Evolutionary conservation across 192 early-diverging fungal genomes (phyloP), one percentile per base, ranked within the genome.

Genomic region (Ramicandelaber brevisporus): DNA sequence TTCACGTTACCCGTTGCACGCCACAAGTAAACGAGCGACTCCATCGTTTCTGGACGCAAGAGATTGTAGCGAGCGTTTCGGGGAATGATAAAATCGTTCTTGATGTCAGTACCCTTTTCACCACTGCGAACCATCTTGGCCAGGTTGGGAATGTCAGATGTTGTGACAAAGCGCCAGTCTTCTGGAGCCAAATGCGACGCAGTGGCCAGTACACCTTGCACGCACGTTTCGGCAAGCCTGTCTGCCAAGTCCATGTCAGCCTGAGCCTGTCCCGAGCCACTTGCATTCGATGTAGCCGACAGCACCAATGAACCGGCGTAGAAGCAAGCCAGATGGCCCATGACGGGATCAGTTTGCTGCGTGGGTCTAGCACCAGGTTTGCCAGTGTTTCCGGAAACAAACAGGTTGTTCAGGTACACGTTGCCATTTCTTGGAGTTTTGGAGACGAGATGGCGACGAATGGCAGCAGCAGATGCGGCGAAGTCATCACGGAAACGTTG

Each of bases 241-340:
- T 78, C 68, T 10, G 76, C 88, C 10, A 89, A 43, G 11, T 61
- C 45, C 21, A 95, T 60, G 32, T 79, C 74, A 27, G 70, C 60
- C 15, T 59, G 54, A 27, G 45, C 39, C 11, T 36, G 39, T 3
- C 34, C 38, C 3, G 20, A 23, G 2, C 39, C 18, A 2, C 15
- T n/a, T 8, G 10, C 7, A 26, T 50, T 50, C 11, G 31, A 24
- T 1, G 55, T 58, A 6, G 55, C 50, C 16, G 50, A 49, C 21
- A 58, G 35, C 0, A 50, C 55, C 13, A 58, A 30, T 14, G 41
- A 49, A 8, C 55, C 55, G 3, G 17, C 76, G 11, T 82, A 55
- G 50, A 89, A 96, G 50, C 89, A 90, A 1, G 87, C 80, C 10
- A 96, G 53, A 36, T 96, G 89, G 48, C 90, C 80, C 82, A 90